Evolutionary conservation across 192 early-diverging fungal species (phyloP).

Genomic region (Irineochytrium annulatum): DNA sequence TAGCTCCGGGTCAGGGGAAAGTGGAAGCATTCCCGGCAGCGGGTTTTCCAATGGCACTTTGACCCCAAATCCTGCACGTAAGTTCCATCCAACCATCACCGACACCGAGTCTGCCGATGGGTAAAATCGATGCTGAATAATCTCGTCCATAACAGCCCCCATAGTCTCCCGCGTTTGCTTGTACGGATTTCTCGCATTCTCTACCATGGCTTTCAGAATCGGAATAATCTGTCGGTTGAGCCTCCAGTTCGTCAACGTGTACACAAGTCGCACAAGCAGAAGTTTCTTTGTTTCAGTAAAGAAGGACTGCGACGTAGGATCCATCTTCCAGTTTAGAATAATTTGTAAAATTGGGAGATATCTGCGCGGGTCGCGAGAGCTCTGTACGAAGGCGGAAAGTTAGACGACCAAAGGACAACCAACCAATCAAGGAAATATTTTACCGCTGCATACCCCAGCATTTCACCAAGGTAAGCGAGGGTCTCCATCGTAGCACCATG

Average conservation of each 20-base stretch:
- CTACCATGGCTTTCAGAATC: conserved; percentile 49
- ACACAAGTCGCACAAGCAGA: conserved; percentile 55
- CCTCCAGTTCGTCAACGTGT: conserved; percentile 70
- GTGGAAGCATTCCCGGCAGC: conserved; percentile 6
- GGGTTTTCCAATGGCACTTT: not conserved
- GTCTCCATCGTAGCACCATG: conserved; percentile 69
- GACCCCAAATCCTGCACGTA: not conserved
- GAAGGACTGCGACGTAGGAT: conserved; percentile 74
- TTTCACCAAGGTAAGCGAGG: conserved; percentile 69
- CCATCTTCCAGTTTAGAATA: conserved; percentile 61
- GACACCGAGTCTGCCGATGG: conserved; percentile 15
- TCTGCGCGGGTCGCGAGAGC: conserved; percentile 75
- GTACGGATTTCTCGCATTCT: conserved; percentile 74
- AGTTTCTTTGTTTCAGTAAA: conserved; percentile 83
- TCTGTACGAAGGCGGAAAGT: conserved; percentile 3
- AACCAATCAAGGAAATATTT: conserved; percentile 8
- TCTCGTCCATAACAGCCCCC: conserved; percentile 54
- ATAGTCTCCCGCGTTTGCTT: conserved; percentile 82
- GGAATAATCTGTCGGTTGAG: conserved; percentile 30
- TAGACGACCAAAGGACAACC: not conserved
- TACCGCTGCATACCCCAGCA: conserved; percentile 55
- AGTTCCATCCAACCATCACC: conserved; percentile 12
- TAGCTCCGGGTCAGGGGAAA: not conserved
- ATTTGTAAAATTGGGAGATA: conserved; percentile 67
- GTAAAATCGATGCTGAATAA: conserved; percentile 15